These are phyloP conservation scores for Irpex sp. DNA, from an alignment of 1,284 basidiomycete species.

Conservation along the genomic window DNA sequence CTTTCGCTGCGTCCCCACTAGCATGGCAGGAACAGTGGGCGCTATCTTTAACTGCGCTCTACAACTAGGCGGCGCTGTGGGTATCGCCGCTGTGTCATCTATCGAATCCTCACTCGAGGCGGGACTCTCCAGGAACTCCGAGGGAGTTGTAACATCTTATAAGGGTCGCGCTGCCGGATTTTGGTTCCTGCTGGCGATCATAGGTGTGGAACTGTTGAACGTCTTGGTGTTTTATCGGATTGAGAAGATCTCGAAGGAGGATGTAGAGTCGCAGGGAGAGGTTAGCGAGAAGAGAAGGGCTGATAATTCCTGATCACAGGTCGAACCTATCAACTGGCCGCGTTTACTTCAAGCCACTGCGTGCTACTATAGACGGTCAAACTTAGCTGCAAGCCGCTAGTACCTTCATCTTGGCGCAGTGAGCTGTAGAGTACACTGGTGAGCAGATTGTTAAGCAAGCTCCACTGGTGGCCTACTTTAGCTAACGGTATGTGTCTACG, in stretches of 20 bases:
- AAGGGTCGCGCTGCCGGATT: constrained; percentile 42
- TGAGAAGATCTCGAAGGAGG: constrained; percentile 6
- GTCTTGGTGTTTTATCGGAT: constrained; percentile 36
- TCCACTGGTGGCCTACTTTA: too few species aligned
- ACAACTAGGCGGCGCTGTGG: constrained; percentile 49
- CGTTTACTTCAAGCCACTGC: too few species aligned
- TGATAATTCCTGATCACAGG: background rate
- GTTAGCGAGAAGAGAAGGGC: constrained; percentile 8
- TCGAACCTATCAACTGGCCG: too few species aligned
- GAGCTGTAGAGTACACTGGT: too few species aligned
- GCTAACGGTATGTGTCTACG: too few species aligned
- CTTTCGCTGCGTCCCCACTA: constrained; percentile 42
- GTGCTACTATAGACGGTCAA: too few species aligned
- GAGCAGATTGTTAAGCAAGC: too few species aligned
- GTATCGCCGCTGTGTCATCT: constrained; percentile 41
- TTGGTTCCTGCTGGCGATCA: constrained; percentile 46
- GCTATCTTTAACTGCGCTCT: constrained; percentile 54
- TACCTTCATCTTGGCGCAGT: too few species aligned
- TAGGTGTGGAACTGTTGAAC: constrained; percentile 30
- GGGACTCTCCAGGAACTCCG: constrained; percentile 22
- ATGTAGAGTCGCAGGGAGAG: background rate
- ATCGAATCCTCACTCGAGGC: constrained; percentile 44
- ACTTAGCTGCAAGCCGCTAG: too few species aligned
- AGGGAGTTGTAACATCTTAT: constrained; percentile 21
- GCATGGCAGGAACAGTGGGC: constrained; percentile 49